Evolutionary conservation across 768 basidiomycete species (phyloP).

Genomic region (Mrakia blollopis): DNA sequence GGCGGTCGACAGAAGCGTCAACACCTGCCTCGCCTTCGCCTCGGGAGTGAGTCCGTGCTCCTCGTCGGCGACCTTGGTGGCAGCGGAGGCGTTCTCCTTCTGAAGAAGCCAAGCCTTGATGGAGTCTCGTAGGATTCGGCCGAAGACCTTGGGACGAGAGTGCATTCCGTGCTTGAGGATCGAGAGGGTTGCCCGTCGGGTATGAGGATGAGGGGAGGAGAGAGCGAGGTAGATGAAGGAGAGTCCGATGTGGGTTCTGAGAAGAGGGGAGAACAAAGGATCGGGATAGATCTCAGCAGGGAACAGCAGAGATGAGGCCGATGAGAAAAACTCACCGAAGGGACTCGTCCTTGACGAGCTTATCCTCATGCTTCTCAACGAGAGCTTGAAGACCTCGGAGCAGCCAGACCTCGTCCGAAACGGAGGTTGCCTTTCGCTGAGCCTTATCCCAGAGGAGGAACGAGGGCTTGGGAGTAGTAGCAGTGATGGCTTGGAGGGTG

Average conservation of each 20-base stretch:
- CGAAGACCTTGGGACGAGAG: conserved; percentile 52
- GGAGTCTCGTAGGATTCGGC: conserved; percentile 58
- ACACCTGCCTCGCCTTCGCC: conserved; percentile 46
- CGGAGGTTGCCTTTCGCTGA: conserved; percentile 45
- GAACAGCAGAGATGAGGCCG: conserved; percentile 10
- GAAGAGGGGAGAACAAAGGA: not conserved
- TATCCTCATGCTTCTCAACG: conserved; percentile 46
- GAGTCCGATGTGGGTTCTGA: conserved; percentile 60
- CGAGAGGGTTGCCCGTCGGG: conserved; percentile 52
- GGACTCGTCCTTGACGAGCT: conserved; percentile 54
- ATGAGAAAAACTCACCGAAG: conserved; percentile 51
- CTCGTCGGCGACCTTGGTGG: conserved; percentile 42
- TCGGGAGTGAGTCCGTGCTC: conserved; percentile 50
- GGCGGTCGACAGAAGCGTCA: conserved; percentile 54
- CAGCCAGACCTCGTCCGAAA: conserved; percentile 70
- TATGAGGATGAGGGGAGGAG: conserved; percentile 55
- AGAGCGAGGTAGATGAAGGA: conserved; percentile 65
- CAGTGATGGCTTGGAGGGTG: conserved; percentile 39
- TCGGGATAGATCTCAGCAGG: not conserved
- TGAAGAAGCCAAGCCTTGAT: conserved; percentile 45
- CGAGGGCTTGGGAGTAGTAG: conserved; percentile 62
- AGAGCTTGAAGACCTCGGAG: conserved; percentile 58
- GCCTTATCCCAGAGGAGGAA: conserved; percentile 71
- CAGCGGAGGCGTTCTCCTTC: conserved; percentile 14
- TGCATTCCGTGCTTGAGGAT: conserved; percentile 49